Evolutionary conservation across 495 filamentous ascomycete genomes (phyloP).

Genomic region (Penicillium steckii): DNA sequence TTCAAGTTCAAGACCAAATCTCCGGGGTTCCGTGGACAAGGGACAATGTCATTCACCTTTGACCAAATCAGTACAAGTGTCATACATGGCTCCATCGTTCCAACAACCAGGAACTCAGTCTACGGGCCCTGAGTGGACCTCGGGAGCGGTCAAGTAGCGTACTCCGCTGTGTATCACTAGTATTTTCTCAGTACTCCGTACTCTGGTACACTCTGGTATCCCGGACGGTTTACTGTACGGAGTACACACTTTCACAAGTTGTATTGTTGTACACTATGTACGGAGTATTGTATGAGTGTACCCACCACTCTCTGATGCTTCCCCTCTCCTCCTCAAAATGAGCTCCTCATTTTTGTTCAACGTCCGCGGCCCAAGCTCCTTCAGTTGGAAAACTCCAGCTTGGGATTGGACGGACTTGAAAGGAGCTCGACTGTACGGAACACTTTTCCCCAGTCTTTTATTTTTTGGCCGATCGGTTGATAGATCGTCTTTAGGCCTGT

Average conservation of each 20-base stretch:
- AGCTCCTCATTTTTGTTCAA: neutral
- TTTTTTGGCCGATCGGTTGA: neutral
- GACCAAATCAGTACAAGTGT: conserved; percentile 7
- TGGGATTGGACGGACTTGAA: conserved; percentile 6
- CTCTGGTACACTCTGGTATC: no score
- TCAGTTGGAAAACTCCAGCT: conserved; percentile 10
- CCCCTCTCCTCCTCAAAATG: neutral
- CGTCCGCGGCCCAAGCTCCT: conserved; percentile 21
- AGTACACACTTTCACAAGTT: no score
- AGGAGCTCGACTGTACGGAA: neutral
- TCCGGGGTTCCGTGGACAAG: neutral
- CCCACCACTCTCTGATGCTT: conserved; percentile 6
- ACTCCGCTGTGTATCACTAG: conserved; percentile 18
- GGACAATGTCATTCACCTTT: conserved; percentile 14
- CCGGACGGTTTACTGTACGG: no score
- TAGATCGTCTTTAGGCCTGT: neutral
- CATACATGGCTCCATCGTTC: conserved; percentile 18
- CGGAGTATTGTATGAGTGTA: neutral
- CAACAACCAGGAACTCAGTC: conserved; percentile 17
- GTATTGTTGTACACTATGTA: neutral
- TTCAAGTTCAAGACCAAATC: neutral
- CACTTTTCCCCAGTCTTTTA: neutral
- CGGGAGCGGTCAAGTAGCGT: conserved; percentile 19
- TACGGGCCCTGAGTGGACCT: conserved; percentile 16
- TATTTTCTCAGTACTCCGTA: neutral